Evolutionary conservation across 345 rosid genomes (phyloP).

Genomic region (Hirschfeldia incana): DNA sequence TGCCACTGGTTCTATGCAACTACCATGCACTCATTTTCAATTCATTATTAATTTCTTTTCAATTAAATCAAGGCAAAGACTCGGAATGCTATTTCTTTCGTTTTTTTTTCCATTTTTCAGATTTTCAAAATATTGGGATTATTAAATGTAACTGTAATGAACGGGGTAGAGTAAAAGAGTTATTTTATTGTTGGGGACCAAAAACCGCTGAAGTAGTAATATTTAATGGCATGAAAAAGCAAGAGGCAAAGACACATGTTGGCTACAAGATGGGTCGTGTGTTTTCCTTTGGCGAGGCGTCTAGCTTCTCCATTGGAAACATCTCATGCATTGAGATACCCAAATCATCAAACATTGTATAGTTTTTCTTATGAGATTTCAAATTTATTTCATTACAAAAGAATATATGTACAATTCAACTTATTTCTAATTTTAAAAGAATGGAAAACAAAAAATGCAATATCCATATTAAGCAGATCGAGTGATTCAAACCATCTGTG

Average conservation of each 20-base stretch:
- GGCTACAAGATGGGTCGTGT: constrained; percentile 38
- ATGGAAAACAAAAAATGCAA: too few species aligned
- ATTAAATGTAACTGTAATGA: constrained; percentile 19
- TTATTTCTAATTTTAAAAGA: too few species aligned
- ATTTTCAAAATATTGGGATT: not conserved
- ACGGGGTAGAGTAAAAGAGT: constrained; percentile 6
- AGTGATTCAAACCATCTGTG: too few species aligned
- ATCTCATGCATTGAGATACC: not conserved
- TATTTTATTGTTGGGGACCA: constrained; percentile 43
- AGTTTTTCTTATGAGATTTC: too few species aligned
- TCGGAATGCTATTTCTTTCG: constrained; percentile 7
- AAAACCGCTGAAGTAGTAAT: constrained; percentile 24
- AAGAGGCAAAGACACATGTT: constrained; percentile 16
- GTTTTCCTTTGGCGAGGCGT: constrained; percentile 12
- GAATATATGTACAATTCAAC: too few species aligned
- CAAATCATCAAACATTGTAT: not conserved
- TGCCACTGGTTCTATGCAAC: constrained; percentile 37
- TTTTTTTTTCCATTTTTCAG: not conserved
- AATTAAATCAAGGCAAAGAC: not conserved
- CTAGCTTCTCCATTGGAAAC: constrained; percentile 2
- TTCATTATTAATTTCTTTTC: not conserved
- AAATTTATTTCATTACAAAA: too few species aligned
- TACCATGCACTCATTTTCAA: constrained; percentile 24
- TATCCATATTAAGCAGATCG: too few species aligned
- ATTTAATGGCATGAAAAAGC: constrained; percentile 20